Conservation (phyloP, 169 alveolate genomes). For the Hepatocystis sp. region DNA sequence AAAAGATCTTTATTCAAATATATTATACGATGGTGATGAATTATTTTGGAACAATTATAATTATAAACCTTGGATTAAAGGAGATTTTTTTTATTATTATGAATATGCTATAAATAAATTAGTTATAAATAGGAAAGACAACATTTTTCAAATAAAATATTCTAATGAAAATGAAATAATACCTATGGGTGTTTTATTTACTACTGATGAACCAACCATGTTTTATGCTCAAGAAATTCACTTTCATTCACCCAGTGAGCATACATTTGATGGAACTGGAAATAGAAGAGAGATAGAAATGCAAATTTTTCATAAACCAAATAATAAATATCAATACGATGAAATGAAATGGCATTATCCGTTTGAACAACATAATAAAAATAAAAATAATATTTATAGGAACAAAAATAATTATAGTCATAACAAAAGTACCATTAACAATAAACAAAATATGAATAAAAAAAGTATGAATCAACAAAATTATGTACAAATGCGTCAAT, state of each 20-base stretch:
- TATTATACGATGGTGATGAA: slow-evolving; percentile 73
- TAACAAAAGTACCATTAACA: too few relatives aligned
- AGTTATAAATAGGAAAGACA: slow-evolving; percentile 81
- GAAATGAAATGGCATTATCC: slow-evolving; percentile 21
- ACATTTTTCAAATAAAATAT: slow-evolving; percentile 83
- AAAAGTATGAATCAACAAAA: not conserved
- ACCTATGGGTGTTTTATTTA: slow-evolving; percentile 86
- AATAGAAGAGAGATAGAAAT: slow-evolving; percentile 88
- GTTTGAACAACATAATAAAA: not conserved
- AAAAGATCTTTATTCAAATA: slow-evolving; percentile 77
- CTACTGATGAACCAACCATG: slow-evolving; percentile 88
- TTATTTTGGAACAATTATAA: slow-evolving; percentile 23
- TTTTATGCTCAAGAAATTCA: slow-evolving; percentile 86
- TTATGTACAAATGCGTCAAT: too few relatives aligned
- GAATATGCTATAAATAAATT: slow-evolving; percentile 80
- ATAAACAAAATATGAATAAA: too few relatives aligned
- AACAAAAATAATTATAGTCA: too few relatives aligned
- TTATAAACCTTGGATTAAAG: slow-evolving; percentile 86
- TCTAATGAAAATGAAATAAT: slow-evolving; percentile 80
- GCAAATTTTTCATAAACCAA: slow-evolving; percentile 90
- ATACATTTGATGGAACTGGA: slow-evolving; percentile 90
- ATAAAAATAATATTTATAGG: slow-evolving; percentile 3
- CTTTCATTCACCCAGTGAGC: slow-evolving; percentile 91
- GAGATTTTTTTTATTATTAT: slow-evolving; percentile 86
- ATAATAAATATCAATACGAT: slow-evolving; percentile 66